Conservation (phyloP, 192 early-diverging fungal species). For the Coemansia sp. region DNA sequence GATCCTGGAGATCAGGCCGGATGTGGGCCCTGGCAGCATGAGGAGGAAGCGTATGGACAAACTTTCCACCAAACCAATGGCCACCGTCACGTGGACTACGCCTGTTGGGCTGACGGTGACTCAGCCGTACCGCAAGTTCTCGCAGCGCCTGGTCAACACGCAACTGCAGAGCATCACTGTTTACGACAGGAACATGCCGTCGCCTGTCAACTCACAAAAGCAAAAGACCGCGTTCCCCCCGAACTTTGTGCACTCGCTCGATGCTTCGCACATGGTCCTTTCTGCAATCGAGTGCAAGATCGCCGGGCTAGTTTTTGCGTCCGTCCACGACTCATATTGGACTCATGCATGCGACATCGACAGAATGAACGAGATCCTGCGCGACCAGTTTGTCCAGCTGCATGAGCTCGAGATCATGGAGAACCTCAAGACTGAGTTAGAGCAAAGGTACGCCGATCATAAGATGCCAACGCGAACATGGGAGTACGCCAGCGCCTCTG, state of each 20-base stretch:
- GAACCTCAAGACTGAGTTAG: conserved; percentile 77
- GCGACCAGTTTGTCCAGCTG: conserved; percentile 86
- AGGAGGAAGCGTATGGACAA: conserved; percentile 36
- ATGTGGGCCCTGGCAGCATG: conserved; percentile 38
- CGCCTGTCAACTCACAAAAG: conserved; percentile 87
- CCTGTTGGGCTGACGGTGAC: conserved; percentile 92
- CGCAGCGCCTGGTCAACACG: conserved; percentile 69
- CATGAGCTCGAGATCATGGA: conserved; percentile 85
- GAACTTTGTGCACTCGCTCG: conserved; percentile 97
- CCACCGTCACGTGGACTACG: conserved; percentile 93
- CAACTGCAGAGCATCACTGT: conserved; percentile 77
- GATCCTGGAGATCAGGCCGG: conserved; percentile 44
- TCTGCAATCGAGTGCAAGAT: conserved; percentile 83
- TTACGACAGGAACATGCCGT: conserved; percentile 62
- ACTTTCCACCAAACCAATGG: conserved; percentile 67
- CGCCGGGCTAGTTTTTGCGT: conserved; percentile 80
- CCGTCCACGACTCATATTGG: conserved; percentile 99
- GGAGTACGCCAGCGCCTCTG: conserved; percentile 51
- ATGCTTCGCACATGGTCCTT: conserved; percentile 96
- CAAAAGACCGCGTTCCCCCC: conserved; percentile 97
- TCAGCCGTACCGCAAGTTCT: conserved; percentile 88
- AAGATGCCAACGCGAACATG: conserved; percentile 59
- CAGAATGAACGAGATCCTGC: conserved; percentile 77
- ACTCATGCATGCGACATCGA: conserved; percentile 91
- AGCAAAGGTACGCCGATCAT: conserved; percentile 73